These are phyloP conservation scores for Thraustotheca clavata DNA, from an alignment of 352 stramenopile species.

Conservation along the genomic window DNA sequence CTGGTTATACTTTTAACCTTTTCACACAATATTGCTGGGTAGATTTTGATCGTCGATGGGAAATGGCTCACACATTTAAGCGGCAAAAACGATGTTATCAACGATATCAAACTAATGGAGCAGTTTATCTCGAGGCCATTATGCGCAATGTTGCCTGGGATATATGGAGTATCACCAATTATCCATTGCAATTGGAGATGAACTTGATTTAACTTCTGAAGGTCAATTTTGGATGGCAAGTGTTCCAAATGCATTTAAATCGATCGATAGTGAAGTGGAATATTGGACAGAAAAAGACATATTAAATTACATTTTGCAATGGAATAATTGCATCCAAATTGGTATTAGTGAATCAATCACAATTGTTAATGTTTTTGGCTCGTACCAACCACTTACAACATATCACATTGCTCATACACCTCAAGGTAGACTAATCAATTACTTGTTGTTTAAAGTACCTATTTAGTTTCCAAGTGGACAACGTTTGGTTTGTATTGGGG, in stretches of 20 bases:
- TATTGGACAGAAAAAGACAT: not conserved
- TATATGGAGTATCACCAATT: too few species aligned
- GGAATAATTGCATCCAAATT: not conserved
- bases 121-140: slow-evolving; percentile 5
- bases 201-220: too few species aligned
- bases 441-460: not conserved
- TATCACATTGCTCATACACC: not conserved
- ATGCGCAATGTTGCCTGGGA: slow-evolving; percentile 6
- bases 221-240: not conserved
- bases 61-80: not conserved
- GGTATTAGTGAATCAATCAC: not conserved
- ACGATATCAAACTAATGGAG: not conserved
- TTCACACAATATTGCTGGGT: not conserved
- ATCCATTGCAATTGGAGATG: too few species aligned
- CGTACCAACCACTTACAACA: not conserved
- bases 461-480: not conserved
- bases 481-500: not conserved
- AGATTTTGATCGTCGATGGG: slow-evolving; percentile 3
- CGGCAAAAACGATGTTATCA: not conserved
- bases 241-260: not conserved
- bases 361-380: not conserved
- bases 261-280: not conserved
- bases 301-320: not conserved
- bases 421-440: not conserved
- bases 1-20: not conserved